phyloP scores from a whole-genome alignment of 202 grass and related monocot genomes.

The Schoenoplectus triqueter region DNA sequence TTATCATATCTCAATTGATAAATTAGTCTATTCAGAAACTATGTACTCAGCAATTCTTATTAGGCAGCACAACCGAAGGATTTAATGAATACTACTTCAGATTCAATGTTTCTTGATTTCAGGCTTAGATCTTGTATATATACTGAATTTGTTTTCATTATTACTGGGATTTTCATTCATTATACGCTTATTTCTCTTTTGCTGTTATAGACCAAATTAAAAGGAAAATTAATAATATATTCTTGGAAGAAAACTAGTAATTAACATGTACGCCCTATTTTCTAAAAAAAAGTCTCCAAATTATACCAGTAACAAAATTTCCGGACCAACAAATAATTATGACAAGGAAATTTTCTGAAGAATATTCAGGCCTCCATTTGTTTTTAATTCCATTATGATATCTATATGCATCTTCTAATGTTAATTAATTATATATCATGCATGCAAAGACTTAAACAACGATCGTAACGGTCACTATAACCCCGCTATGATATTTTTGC shows the following conservation, averaged over 20 bases:
- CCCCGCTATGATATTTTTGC: no score
- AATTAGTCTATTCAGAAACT: background rate
- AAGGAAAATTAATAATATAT: background rate
- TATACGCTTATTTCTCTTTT: background rate
- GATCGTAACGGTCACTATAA: no score
- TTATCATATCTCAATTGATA: background rate
- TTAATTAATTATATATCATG: no score
- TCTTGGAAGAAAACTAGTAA: background rate
- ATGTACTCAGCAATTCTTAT: background rate
- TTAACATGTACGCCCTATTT: background rate
- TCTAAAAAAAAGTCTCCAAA: background rate
- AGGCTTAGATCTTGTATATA: background rate
- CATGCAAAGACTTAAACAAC: no score
- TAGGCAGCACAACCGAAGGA: background rate
- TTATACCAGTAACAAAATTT: no score
- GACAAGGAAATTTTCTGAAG: no score
- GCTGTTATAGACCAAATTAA: background rate
- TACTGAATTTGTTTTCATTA: background rate
- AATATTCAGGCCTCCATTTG: no score
- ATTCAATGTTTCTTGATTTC: background rate
- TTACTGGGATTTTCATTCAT: constrained; percentile 1
- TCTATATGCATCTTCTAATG: no score
- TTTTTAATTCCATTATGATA: no score
- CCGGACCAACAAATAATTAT: no score
- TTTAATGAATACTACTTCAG: background rate